Base-by-base conservation (phyloP, 352 stramenopile species). In the Thalassiosira sp. region DNA sequence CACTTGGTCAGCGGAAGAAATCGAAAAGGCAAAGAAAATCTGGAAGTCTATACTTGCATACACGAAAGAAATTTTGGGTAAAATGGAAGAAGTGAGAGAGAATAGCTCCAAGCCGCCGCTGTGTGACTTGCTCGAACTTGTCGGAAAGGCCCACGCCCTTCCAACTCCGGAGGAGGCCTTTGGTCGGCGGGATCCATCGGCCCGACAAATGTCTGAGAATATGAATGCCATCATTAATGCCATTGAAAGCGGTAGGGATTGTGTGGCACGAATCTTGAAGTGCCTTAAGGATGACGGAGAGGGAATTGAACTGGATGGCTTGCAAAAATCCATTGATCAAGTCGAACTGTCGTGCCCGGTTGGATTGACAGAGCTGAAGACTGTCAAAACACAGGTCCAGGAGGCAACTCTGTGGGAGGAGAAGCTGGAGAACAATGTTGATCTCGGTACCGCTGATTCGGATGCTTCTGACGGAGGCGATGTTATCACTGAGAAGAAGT, bases 181-280 rank as follows among this genome's bases (percentile, higher is more conserved):
- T 74, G 81, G 79, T 35, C 72, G 64, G 3, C 67, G 80, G 15
- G 73, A 89, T 66, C 68, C 84, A 27, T 81, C 82, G 15, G 61
- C 85, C 27, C 71, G 81, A 53, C 52, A 79, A 35, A 77, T 90
- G 67, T 87, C 84, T 5, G 58, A 79, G 68, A 83, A 76, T 18
- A 77, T 89, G 59, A 71, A 82, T 65, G 28, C 59, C 33, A 76
- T 91, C 16, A 76, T 89, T 57, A 61, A 88, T 76, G 62, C 72
- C 11, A 81, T 88, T 58, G 65, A 83, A 25, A 77, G 63, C 40
- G 77, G 81, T 25, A 78, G 79, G 43, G 59, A 87, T 48, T 75
- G 67, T 64, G 73, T 81, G 72, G 78, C 81, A 11, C 54, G 77
- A 52, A 75, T 90, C 45, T 61, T 84, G 25, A 79, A 88, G 59